Percentiles rank a stretch among this genome's conserved stretches.
Evolutionary conservation across 768 basidiomycete genomes (phyloP).

Genomic region (Suillus paluster): DNA sequence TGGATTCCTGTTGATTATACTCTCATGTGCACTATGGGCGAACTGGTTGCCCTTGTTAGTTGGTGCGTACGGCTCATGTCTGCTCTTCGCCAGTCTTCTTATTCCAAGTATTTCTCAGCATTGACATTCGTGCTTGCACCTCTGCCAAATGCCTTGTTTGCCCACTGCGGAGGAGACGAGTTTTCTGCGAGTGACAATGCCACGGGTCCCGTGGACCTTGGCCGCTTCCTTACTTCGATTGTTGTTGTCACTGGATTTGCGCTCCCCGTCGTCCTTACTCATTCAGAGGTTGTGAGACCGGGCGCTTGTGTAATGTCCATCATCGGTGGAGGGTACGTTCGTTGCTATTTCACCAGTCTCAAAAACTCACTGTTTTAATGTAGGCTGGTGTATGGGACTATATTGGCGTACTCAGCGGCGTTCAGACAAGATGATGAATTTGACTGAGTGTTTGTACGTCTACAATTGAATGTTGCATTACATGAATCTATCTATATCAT

Average conservation of each 20-base stretch:
- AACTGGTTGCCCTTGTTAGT: conserved; percentile 98
- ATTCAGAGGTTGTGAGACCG: conserved; percentile 83
- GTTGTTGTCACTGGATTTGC: conserved; percentile 94
- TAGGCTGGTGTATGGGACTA: conserved; percentile 89
- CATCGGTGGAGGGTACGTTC: conserved; percentile 82
- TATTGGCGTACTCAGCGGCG: conserved; percentile 83
- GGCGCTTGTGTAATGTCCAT: conserved; percentile 95
- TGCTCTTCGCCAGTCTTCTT: background rate
- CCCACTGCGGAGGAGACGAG: conserved; percentile 92
- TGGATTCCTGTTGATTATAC: conserved; percentile 97
- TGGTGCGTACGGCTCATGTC: conserved; percentile 56
- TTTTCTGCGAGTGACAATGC: conserved; percentile 77
- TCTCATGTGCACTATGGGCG: conserved; percentile 92
- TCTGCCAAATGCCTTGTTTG: conserved; percentile 90
- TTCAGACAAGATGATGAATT: conserved; percentile 84
- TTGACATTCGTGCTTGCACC: conserved; percentile 95
- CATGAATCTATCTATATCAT: conserved; percentile 18
- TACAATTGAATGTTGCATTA: conserved; percentile 16
- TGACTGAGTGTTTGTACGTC: conserved; percentile 44
- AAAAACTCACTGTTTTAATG: conserved; percentile 6
- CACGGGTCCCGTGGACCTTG: conserved; percentile 81
- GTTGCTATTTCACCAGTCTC: conserved; percentile 11
- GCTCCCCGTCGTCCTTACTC: conserved; percentile 88
- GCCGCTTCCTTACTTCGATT: conserved; percentile 90
- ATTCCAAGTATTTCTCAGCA: conserved; percentile 51